Conservation (phyloP, 306 rosid species). For the Biancaea sappan region DNA sequence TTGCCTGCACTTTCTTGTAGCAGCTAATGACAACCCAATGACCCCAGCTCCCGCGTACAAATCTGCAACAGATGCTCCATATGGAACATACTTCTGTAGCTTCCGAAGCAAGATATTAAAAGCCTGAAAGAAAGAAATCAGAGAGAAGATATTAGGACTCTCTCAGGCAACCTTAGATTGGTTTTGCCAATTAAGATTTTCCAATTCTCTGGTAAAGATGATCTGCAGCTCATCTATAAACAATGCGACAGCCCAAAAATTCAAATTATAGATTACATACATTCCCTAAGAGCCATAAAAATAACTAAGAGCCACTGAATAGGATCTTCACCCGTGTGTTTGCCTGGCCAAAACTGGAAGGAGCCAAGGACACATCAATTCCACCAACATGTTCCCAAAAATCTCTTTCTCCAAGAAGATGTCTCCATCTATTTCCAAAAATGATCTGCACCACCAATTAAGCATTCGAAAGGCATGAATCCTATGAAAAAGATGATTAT, state of each 20-base stretch:
- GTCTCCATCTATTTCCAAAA: constrained; percentile 97
- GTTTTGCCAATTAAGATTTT: background rate
- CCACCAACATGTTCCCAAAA: constrained; percentile 99
- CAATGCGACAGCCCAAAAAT: background rate
- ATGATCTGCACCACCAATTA: constrained; percentile 67
- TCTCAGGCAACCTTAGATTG: constrained; percentile 1
- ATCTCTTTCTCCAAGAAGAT: constrained; percentile 86
- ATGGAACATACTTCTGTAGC: constrained; percentile 86
- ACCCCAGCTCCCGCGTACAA: constrained; percentile 98
- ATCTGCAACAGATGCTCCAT: constrained; percentile 85
- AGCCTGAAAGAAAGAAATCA: constrained; percentile 58
- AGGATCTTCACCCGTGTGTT: constrained; percentile 74
- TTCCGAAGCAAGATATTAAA: constrained; percentile 81
- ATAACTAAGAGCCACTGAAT: constrained; percentile 9
- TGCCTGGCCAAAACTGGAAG: constrained; percentile 98
- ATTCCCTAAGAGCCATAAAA: constrained; percentile 20
- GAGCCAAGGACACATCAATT: constrained; percentile 83
- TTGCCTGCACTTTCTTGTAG: constrained; percentile 94
- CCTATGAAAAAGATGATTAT: constrained; percentile 8
- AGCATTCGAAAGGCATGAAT: constrained; percentile 32
- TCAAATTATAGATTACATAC: constrained; percentile 17
- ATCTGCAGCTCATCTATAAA: background rate
- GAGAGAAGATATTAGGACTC: background rate
- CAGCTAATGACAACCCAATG: constrained; percentile 91
- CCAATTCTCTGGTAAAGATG: background rate